These are phyloP conservation scores for Oehlia diaphana DNA, from an alignment of 192 early-diverging fungal species.

Conservation along the genomic window DNA sequence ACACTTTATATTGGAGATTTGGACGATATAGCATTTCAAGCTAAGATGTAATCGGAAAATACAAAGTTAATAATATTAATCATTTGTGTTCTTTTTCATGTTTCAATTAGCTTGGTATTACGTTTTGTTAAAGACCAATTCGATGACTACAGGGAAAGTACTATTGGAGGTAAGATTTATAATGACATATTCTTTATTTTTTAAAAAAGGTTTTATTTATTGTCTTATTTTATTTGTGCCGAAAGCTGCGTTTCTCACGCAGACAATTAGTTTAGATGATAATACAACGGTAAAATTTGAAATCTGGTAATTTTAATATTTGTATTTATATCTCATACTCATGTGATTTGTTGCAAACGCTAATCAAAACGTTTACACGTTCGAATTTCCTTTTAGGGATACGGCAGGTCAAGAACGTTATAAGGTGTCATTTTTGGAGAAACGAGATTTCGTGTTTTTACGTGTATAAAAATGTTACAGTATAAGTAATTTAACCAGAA, in stretches of 20 bases:
- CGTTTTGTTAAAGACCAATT: conserved; percentile 93
- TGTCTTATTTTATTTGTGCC: not conserved
- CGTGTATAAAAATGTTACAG: not conserved
- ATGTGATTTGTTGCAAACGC: not conserved
- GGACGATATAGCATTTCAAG: not conserved
- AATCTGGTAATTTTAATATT: conserved; percentile 63
- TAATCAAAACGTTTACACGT: not conserved
- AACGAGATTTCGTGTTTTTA: not conserved
- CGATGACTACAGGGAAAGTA: conserved; percentile 91
- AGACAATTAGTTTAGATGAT: conserved; percentile 83
- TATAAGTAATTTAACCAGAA: too few species aligned
- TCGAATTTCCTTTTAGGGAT: conserved; percentile 48
- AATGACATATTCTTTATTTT: not conserved
- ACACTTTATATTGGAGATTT: not conserved
- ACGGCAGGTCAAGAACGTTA: conserved; percentile 74
- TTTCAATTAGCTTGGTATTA: conserved; percentile 62
- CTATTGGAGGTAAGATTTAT: conserved; percentile 68
- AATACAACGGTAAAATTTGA: conserved; percentile 91
- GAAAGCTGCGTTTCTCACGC: conserved; percentile 70
- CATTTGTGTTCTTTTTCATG: not conserved
- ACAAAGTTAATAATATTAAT: not conserved
- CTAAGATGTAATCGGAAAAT: not conserved
- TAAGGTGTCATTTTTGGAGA: conserved; percentile 44
- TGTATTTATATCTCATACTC: not conserved
- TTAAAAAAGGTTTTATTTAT: not conserved